Percentiles rank a stretch among this genome's conserved stretches.
Evolutionary conservation across 2,329 filamentous ascomycete species (phyloP).

Genomic region (Paecilomyces formosus): DNA sequence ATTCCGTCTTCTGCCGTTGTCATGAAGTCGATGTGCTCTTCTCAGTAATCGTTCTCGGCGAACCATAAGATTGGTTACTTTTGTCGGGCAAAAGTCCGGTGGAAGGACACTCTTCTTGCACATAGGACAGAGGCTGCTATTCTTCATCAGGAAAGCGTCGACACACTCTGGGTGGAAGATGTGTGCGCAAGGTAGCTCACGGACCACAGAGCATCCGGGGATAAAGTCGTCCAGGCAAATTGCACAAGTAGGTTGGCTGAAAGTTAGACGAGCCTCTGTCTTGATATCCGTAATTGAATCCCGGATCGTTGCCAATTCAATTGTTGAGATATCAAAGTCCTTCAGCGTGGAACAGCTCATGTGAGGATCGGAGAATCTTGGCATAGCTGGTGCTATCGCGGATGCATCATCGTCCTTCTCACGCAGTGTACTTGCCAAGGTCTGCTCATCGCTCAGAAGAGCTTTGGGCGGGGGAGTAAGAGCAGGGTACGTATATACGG

Average conservation of each 20-base stretch:
- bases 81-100: slow-evolving; percentile 53
- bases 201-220: slow-evolving; percentile 61
- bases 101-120: slow-evolving; percentile 83
- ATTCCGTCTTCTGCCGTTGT: not conserved
- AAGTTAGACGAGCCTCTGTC: slow-evolving; percentile 21
- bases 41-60: slow-evolving; percentile 66
- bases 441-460: slow-evolving; percentile 1
- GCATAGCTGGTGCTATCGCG: not conserved
- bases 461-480: slow-evolving; percentile 10
- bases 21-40: not conserved
- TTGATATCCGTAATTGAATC: not conserved
- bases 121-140: slow-evolving; percentile 81
- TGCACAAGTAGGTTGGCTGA: slow-evolving; percentile 75
- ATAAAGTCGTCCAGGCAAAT: slow-evolving; percentile 83
- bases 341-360: not conserved
- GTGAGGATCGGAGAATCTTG: not conserved
- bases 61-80: slow-evolving; percentile 80
- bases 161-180: slow-evolving; percentile 93
- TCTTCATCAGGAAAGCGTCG: slow-evolving; percentile 69
- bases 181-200: slow-evolving; percentile 81
- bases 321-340: not conserved
- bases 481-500: slow-evolving; percentile 65
- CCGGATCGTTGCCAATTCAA: not conserved
- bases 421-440: not conserved
- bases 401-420: slow-evolving; percentile 1